Conservation (phyloP, 371 early-diverging fungal genomes). For the Rhizopus arrhizus region DNA sequence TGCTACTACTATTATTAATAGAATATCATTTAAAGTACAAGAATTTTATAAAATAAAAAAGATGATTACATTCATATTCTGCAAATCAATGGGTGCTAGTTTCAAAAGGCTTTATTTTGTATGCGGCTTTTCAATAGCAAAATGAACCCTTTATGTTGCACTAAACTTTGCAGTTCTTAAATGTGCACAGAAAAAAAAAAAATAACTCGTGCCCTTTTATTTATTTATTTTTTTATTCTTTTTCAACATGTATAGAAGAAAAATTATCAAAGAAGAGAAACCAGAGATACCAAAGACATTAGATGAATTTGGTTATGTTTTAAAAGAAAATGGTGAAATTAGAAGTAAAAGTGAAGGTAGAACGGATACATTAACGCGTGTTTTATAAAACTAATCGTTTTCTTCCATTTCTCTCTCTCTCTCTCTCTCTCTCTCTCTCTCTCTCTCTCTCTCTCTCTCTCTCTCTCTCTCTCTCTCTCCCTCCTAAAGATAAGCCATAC, state of each 20-base stretch:
- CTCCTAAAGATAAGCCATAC: conserved; percentile 31
- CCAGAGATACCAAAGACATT: conserved; percentile 41
- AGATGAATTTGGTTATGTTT: conserved; percentile 42
- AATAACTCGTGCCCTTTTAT: neutral
- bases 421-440: too few relatives aligned
- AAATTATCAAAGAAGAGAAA: conserved; percentile 20
- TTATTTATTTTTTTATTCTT: neutral
- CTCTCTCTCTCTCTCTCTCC: too few relatives aligned
- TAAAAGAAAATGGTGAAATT: conserved; percentile 44
- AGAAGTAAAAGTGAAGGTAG: conserved; percentile 34
- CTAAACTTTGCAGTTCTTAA: neutral
- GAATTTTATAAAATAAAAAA: too few relatives aligned
- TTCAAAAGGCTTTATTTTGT: too few relatives aligned
- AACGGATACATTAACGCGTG: neutral
- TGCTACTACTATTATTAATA: too few relatives aligned
- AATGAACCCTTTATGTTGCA: too few relatives aligned
- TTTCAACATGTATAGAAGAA: conserved; percentile 25
- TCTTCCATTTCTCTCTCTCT: neutral
- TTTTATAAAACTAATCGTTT: neutral
- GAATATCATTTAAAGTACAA: too few relatives aligned
- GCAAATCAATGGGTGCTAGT: too few relatives aligned
- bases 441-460: too few relatives aligned
- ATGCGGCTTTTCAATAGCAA: too few relatives aligned
- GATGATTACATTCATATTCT: too few relatives aligned
- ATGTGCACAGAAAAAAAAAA: neutral